phyloP scores from a whole-genome alignment of 2,329 filamentous ascomycete species.

The Pyrenophora seminiperda region DNA sequence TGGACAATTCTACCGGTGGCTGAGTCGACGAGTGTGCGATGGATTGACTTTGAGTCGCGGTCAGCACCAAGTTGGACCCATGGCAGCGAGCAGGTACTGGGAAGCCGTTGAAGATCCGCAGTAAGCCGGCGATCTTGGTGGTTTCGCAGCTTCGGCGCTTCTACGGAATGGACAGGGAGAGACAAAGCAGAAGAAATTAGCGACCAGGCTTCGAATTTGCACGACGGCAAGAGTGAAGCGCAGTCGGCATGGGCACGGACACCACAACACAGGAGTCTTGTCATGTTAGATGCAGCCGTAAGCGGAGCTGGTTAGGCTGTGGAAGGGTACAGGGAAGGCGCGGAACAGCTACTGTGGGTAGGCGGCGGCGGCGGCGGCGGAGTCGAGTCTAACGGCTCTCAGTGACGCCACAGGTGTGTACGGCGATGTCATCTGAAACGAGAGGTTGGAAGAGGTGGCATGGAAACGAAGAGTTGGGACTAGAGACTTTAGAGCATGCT shows the following conservation, averaged over 20 bases:
- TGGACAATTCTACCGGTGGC: conserved; percentile 4
- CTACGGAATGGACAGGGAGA: conserved; percentile 21
- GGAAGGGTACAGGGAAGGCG: too few species aligned
- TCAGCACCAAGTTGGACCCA: conserved; percentile 10
- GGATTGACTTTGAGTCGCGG: conserved; percentile 6
- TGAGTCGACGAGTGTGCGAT: conserved; percentile 9
- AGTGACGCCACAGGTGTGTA: neutral
- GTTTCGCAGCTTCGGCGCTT: conserved; percentile 13
- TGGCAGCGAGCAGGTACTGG: conserved; percentile 9
- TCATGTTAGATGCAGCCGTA: too few species aligned
- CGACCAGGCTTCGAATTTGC: conserved; percentile 12
- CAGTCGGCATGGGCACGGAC: conserved; percentile 13
- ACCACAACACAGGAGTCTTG: neutral
- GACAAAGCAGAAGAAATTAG: conserved; percentile 14
- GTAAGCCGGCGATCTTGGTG: conserved; percentile 7
- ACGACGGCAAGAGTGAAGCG: conserved; percentile 7
- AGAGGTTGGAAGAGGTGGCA: too few species aligned
- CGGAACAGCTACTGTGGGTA: too few species aligned
- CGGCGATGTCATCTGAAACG: too few species aligned
- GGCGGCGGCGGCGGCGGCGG: too few species aligned
- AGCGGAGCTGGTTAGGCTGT: too few species aligned
- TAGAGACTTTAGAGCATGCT: neutral
- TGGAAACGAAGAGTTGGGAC: too few species aligned
- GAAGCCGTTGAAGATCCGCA: conserved; percentile 9
- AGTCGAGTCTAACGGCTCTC: too few species aligned